A percentile compares a stretch with the other conserved stretches of the same genome.
Conservation (phyloP, 345 rosid species). For the Salix viminalis region DNA sequence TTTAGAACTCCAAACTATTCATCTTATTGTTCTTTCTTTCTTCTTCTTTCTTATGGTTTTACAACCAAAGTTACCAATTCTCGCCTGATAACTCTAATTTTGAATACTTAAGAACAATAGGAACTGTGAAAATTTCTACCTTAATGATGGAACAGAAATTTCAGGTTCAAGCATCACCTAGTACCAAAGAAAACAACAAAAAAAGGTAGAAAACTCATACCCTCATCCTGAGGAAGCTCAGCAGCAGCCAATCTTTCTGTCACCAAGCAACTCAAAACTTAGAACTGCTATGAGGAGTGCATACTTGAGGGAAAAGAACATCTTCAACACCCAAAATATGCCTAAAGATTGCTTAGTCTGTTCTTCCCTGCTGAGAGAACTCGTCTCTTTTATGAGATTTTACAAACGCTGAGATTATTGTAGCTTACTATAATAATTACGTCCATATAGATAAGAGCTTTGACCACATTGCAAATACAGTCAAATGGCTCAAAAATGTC, state of each 20-base stretch:
- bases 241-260: slow-evolving; percentile 19
- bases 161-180: not conserved
- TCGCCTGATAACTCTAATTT: not conserved
- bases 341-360: not conserved
- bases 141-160: not conserved
- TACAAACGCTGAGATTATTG: not conserved
- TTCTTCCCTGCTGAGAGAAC: not conserved
- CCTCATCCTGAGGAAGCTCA: slow-evolving; percentile 39
- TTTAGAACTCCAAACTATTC: not conserved
- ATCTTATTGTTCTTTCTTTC: not conserved
- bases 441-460: not conserved
- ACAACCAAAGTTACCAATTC: not conserved
- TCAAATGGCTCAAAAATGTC: not conserved
- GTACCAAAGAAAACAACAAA: not conserved
- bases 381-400: not conserved
- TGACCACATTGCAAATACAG: not conserved
- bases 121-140: not conserved
- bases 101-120: not conserved
- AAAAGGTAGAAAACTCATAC: slow-evolving; percentile 7
- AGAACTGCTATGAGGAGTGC: slow-evolving; percentile 1
- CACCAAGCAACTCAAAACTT: slow-evolving; percentile 13
- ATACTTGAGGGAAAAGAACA: not conserved
- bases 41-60: not conserved
- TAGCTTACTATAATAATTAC: not conserved
- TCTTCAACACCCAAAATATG: not conserved